phyloP scores from a whole-genome alignment of 2,329 filamentous ascomycete species.

The Hymenoscyphus albidus region DNA sequence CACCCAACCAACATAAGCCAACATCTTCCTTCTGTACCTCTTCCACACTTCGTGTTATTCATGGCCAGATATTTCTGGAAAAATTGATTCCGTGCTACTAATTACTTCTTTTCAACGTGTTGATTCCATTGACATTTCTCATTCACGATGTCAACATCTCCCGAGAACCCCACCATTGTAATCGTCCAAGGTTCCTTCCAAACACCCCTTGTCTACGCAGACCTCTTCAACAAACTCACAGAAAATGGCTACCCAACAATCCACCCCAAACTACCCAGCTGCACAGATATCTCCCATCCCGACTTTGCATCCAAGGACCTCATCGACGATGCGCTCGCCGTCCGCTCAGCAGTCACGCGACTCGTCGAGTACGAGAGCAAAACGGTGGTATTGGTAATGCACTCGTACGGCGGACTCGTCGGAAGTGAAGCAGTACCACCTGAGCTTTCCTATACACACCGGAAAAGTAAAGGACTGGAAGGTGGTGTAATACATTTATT shows the following conservation, averaged over 20 bases:
- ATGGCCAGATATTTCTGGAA: too few relatives aligned
- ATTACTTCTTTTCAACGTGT: too few relatives aligned
- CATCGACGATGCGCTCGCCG: conserved; percentile 12
- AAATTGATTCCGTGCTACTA: too few relatives aligned
- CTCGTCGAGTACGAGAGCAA: conserved; percentile 4
- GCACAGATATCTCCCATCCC: conserved; percentile 1
- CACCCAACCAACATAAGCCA: too few relatives aligned
- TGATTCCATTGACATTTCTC: too few relatives aligned
- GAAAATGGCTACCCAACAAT: conserved; percentile 4
- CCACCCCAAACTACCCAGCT: conserved; percentile 9
- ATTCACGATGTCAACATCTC: not conserved
- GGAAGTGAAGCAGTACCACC: conserved; percentile 14
- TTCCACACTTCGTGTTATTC: too few relatives aligned
- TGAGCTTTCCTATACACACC: conserved; percentile 7
- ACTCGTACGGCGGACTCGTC: conserved; percentile 13
- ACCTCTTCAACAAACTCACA: not conserved
- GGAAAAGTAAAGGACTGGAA: conserved; percentile 5
- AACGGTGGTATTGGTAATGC: conserved; percentile 9
- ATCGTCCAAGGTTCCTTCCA: conserved; percentile 12
- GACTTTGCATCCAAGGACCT: conserved; percentile 10
- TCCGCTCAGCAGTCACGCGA: conserved; percentile 5
- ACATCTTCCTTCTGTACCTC: too few relatives aligned
- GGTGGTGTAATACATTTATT: conserved; percentile 14
- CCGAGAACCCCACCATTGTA: conserved; percentile 11
- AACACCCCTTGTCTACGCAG: conserved; percentile 5